Evolutionary conservation across 2,329 filamentous ascomycete genomes (phyloP), one percentile per base, ranked within the genome.

Genomic region (Madurella fahalii): DNA sequence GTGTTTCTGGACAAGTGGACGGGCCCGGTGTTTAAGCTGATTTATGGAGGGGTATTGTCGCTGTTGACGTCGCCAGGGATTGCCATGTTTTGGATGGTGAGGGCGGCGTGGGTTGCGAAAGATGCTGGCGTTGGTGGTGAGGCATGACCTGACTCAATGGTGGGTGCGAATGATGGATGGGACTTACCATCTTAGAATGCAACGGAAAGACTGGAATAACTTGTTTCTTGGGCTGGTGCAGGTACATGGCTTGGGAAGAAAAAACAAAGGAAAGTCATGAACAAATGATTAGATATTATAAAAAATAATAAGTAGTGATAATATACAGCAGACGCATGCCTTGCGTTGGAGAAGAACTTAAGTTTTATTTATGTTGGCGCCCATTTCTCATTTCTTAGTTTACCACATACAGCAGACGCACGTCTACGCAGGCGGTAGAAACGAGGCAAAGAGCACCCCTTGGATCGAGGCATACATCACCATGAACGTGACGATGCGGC

Each of bases 401-500:
- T 7, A 7, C 7, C 25, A 25, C 25, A 25, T 25, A 25, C 25
- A 25, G 25, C 25, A 25, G 25, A 25, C 25, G 3, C 25, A 25
- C 16, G 20, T 25, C 49, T 58, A 95, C 18, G 94, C 94, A 41
- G 94, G 94, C 5, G 94, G 94, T 47, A 99, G 77, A 69, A 99
- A 99, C 3, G 85, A 91, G 4, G 91, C 86, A 75, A 90, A 99
- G 41, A 99, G 74, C 8, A 83, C 86, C 0, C 82, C 90, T 68
- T 99, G 94, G 42, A 96, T 80, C 34, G 88, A 69, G 2, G 83
- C 89, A 74, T 99, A 99, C 71, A 92, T 80, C 51, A 91, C 76
- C 77, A 93, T 89, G 62, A 84, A 89, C 49, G 82, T 74, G 43
- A 89, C 77, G 15, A 84, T 63, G 50, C 56, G 65, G 59, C 61